Evolutionary conservation across 768 basidiomycete species (phyloP).

Genomic region (Auriscalpium microsporum): DNA sequence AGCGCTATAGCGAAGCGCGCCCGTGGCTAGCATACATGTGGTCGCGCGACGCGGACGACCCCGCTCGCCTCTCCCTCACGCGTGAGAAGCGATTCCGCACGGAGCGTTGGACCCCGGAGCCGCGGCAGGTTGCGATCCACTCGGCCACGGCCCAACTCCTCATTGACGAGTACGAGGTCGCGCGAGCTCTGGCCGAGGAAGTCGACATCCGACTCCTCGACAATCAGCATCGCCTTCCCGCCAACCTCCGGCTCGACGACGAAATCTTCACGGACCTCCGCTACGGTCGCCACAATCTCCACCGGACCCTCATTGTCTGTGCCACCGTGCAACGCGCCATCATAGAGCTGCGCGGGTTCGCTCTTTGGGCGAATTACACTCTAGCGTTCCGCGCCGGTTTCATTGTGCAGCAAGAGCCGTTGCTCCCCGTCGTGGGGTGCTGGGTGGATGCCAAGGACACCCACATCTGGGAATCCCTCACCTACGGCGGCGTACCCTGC

Average conservation of each 20-base stretch:
- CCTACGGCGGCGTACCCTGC: not conserved
- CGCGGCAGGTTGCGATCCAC: not conserved
- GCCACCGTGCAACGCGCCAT: not conserved
- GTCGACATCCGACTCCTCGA: not conserved
- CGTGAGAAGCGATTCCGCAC: not conserved
- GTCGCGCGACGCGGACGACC: not conserved
- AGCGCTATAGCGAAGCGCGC: not conserved
- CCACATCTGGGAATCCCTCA: not conserved
- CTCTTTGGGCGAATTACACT: not conserved
- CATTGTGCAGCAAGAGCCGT: not conserved
- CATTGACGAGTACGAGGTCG: not conserved
- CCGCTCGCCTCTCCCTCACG: not conserved
- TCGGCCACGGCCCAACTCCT: not conserved
- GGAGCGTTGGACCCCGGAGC: not conserved
- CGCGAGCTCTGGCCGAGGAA: not conserved
- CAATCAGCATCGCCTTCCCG: not conserved
- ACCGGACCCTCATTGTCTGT: not conserved
- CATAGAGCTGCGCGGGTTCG: not conserved
- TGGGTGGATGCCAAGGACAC: not conserved
- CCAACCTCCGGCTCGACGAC: not conserved
- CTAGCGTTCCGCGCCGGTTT: not conserved
- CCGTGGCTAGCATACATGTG: not conserved
- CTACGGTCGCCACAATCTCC: not conserved
- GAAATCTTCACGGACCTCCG: not conserved
- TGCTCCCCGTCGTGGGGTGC: not conserved